phyloP scores from a whole-genome alignment of 352 stramenopile genomes.

The Phytopythium chamaehyphon region DNA sequence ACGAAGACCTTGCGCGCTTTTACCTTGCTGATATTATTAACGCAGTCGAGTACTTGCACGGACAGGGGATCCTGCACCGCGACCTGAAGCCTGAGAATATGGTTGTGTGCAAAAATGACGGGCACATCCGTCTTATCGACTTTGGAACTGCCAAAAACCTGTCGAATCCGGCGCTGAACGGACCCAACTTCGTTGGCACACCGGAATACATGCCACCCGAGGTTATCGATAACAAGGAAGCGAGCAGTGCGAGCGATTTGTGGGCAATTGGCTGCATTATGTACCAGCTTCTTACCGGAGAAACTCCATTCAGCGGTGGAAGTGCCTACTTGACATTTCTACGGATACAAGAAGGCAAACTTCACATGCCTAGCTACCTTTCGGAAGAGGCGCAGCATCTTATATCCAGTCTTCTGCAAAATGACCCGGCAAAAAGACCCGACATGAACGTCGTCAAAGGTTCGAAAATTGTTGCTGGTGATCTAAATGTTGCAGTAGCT shows the following conservation, averaged over 20 bases:
- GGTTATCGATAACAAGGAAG: slow-evolving; percentile 79
- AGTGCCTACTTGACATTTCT: slow-evolving; percentile 82
- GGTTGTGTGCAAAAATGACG: slow-evolving; percentile 64
- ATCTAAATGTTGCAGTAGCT: not conserved
- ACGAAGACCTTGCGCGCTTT: slow-evolving; percentile 79
- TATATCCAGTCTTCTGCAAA: slow-evolving; percentile 50
- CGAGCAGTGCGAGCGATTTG: slow-evolving; percentile 52
- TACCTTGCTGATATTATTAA: slow-evolving; percentile 88
- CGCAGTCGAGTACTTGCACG: slow-evolving; percentile 93
- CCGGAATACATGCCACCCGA: slow-evolving; percentile 88
- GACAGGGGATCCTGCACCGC: slow-evolving; percentile 90
- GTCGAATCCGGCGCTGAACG: slow-evolving; percentile 48
- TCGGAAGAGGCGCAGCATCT: slow-evolving; percentile 58
- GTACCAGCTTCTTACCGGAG: slow-evolving; percentile 73
- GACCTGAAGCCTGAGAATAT: slow-evolving; percentile 97
- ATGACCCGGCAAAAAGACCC: slow-evolving; percentile 32
- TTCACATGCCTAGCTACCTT: slow-evolving; percentile 56
- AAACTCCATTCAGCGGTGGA: slow-evolving; percentile 75
- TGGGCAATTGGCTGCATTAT: slow-evolving; percentile 80
- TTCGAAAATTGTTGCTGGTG: no score
- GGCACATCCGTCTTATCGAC: slow-evolving; percentile 75
- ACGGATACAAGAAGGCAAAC: slow-evolving; percentile 57
- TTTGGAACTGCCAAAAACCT: slow-evolving; percentile 85
- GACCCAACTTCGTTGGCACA: slow-evolving; percentile 86
- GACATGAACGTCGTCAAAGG: slow-evolving; percentile 61